phyloP scores from a whole-genome alignment of 495 filamentous ascomycete genomes.

The Xylaria telfairii region DNA sequence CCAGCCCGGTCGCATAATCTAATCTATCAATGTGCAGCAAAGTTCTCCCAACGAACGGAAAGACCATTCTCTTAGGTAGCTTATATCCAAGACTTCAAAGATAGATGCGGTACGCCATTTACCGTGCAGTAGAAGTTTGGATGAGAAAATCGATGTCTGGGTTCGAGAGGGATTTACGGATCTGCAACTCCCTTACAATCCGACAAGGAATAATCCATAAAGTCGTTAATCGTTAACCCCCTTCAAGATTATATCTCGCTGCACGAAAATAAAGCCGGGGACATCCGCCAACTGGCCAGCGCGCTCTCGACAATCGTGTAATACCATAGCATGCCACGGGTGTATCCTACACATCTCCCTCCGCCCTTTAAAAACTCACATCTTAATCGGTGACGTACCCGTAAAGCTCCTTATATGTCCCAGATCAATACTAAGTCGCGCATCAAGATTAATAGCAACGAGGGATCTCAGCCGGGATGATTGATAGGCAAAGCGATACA shows the following conservation, averaged over 20 bases:
- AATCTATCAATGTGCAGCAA: not conserved
- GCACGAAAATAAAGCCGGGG: not conserved
- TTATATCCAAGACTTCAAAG: too few species aligned
- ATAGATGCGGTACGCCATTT: not conserved
- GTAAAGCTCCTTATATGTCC: not conserved
- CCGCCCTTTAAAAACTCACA: constrained; percentile 1
- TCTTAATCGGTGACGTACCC: not conserved
- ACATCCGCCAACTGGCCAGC: not conserved
- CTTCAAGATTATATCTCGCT: constrained; percentile 25
- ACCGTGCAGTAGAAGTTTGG: not conserved
- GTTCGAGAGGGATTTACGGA: constrained; percentile 15
- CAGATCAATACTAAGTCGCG: not conserved
- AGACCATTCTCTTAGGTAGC: not conserved
- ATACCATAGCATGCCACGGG: constrained; percentile 15
- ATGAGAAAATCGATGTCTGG: not conserved
- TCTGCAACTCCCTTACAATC: constrained; percentile 8
- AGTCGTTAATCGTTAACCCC: not conserved
- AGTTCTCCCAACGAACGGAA: too few species aligned
- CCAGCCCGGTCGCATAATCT: too few species aligned
- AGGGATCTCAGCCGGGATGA: not conserved
- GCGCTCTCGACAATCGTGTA: not conserved
- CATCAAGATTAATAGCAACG: not conserved
- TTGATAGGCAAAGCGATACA: not conserved
- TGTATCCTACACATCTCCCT: not conserved
- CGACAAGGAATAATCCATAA: not conserved